These are phyloP conservation scores for Dillenia suffruticosa DNA, from an alignment of 164 flowering plant species.

Conservation along the genomic window DNA sequence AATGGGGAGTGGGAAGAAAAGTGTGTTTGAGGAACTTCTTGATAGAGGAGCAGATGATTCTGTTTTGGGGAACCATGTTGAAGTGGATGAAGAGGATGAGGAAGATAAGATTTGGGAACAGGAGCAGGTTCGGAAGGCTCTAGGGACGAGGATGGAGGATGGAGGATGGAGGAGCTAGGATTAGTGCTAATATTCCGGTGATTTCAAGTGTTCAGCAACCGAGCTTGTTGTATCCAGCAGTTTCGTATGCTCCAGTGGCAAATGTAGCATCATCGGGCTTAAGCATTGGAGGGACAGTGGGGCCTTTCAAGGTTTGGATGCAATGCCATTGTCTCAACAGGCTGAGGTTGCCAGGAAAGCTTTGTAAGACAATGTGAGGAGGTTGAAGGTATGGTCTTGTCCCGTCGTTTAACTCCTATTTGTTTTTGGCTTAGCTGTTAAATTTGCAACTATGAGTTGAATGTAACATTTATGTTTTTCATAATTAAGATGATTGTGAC, in stretches of 20 bases:
- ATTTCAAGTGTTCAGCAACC: conserved; percentile 31
- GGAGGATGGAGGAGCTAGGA: conserved; percentile 53
- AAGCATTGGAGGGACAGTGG: conserved; percentile 46
- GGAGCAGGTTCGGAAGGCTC: conserved; percentile 87
- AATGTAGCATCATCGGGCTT: conserved; percentile 14
- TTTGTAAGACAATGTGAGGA: conserved; percentile 43
- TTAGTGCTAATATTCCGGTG: conserved; percentile 23
- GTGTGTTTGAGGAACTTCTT: conserved; percentile 59
- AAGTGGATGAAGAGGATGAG: conserved; percentile 66
- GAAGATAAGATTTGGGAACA: conserved; percentile 96
- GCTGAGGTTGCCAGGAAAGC: conserved; percentile 76
- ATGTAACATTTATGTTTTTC: too few relatives aligned
- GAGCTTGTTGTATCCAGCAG: conserved; percentile 20
- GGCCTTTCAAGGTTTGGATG: conserved; percentile 39
- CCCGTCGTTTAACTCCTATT: not conserved
- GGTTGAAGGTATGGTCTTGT: conserved; percentile 52
- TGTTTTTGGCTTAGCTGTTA: too few relatives aligned
- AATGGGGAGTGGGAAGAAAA: conserved; percentile 39
- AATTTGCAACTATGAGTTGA: too few relatives aligned
- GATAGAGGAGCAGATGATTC: conserved; percentile 32
- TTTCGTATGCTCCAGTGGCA: conserved; percentile 15
- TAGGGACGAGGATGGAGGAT: conserved; percentile 87
- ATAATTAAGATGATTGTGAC: too few relatives aligned
- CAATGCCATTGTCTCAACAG: conserved; percentile 61
- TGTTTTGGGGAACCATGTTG: conserved; percentile 18